phyloP scores from a whole-genome alignment of 2,329 filamentous ascomycete genomes.

The Xenoacremonium recifei region DNA sequence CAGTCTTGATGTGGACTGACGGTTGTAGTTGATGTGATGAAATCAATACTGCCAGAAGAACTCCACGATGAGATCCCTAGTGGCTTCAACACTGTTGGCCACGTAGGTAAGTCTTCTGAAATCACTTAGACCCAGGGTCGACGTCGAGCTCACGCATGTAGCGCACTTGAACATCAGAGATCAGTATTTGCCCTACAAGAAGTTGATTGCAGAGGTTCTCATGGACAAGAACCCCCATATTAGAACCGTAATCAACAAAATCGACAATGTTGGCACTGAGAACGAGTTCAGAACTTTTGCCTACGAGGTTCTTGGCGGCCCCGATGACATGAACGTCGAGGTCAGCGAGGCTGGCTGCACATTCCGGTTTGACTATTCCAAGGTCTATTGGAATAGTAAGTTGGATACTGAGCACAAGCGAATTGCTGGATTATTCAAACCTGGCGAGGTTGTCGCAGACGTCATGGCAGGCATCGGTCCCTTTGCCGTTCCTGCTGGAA shows the following conservation, averaged over 20 bases:
- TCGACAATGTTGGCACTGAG: conserved; percentile 80
- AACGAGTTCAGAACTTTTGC: conserved; percentile 88
- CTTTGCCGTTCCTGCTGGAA: conserved; percentile 89
- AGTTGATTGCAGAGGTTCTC: conserved; percentile 80
- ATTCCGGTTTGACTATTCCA: conserved; percentile 93
- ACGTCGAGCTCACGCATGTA: conserved; percentile 27
- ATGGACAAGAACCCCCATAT: conserved; percentile 84
- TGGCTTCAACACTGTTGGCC: conserved; percentile 85
- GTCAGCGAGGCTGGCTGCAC: conserved; percentile 78
- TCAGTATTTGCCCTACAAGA: conserved; percentile 80
- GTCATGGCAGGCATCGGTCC: conserved; percentile 97
- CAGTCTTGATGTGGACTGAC: conserved; percentile 16
- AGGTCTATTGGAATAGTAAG: conserved; percentile 97
- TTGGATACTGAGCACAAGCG: conserved; percentile 87
- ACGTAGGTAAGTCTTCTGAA: conserved; percentile 62
- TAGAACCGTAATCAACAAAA: conserved; percentile 93
- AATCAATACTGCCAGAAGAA: conserved; percentile 75
- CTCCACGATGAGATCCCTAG: conserved; percentile 77
- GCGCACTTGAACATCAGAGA: conserved; percentile 90
- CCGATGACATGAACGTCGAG: conserved; percentile 79
- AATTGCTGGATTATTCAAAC: conserved; percentile 71
- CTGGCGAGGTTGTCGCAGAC: conserved; percentile 89
- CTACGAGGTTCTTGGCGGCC: conserved; percentile 85
- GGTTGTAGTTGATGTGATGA: conserved; percentile 74
- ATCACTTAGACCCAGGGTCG: background rate